These are phyloP conservation scores for Eucalyptus polyanthemos DNA, from an alignment of 345 rosid species.

Conservation along the genomic window DNA sequence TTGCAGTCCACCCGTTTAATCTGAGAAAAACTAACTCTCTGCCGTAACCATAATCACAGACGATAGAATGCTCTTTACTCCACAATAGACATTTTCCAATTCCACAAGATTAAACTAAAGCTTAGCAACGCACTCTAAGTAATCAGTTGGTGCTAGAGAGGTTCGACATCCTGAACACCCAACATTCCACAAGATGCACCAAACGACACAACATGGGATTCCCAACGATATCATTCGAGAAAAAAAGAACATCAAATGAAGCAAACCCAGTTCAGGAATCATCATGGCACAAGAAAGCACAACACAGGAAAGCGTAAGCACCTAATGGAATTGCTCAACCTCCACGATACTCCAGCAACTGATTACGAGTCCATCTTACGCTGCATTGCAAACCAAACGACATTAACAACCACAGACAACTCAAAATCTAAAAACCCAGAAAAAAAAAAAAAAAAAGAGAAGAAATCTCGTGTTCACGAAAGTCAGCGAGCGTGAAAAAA, in stretches of 20 bases:
- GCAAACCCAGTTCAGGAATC: background rate
- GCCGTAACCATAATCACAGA: background rate
- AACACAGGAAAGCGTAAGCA: background rate
- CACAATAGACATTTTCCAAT: background rate
- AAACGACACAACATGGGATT: background rate
- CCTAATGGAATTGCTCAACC: background rate
- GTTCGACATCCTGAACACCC: background rate
- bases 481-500: background rate
- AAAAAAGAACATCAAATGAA: background rate
- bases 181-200: background rate
- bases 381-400: too few species aligned
- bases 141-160: background rate
- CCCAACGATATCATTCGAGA: background rate
- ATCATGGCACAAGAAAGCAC: background rate
- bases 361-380: too few species aligned
- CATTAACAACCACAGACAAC: too few species aligned
- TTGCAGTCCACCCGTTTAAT: background rate
- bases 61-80: background rate
- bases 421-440: too few species aligned
- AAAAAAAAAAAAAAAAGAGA: too few species aligned
- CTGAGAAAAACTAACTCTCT: background rate
- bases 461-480: background rate
- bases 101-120: background rate
- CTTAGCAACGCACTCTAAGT: background rate
- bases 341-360: too few species aligned